Base-by-base conservation (phyloP, 352 stramenopile genomes). In the Globisporangium cystogenes region DNA sequence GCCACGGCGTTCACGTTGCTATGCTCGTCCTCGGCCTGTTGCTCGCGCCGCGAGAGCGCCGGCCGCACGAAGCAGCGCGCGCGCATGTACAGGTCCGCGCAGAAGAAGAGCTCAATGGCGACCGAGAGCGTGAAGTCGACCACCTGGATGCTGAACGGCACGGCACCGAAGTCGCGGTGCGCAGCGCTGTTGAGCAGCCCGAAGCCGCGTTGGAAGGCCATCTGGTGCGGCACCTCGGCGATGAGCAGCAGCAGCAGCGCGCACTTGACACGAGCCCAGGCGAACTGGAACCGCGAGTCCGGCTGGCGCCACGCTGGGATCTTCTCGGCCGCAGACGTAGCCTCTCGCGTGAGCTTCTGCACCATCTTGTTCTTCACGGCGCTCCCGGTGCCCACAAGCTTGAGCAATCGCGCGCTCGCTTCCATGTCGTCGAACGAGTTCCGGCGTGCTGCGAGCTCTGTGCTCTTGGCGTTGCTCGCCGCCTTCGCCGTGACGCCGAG, bases 21-120 rank as follows among this genome's bases (percentile, higher is more conserved):
- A 57, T 31, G 11, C 42, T 59, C 41, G 39, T 73, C 26, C 31
- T 65, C 21, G 14, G 59, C 24, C 18, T 69, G 21, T 18, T 52
- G 35, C 50, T 57, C 45, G 33, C 44, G 16, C 26, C 42, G 35
- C 53, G 40, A 33, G 18, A 52, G 57, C 8, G 63, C 64, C 16
- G 68, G 43, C 0, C 74, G 66, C 26, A 62, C 70, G 43, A 90
- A 88, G 12, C 68, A 73, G 0, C 65, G 50, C 1, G 64, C 60
- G 1, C 72, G 69, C 4, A 90, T 64, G 23, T 60, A 65, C 21
- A 82, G 55, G 31, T 90, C 76, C 0, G 54, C 45, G 21, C 80
- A 74, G 54, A 87, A 90, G 52, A 90, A 87, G 0, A 75, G 27
- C 51, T 90, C 79, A 6, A 86, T 53, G 0, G 65, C n/a, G 1